A percentile compares a stretch with the other conserved stretches of the same genome.
Evolutionary conservation across 129 eudicot species (phyloP).

Genomic region (Kitagawia praeruptora): DNA sequence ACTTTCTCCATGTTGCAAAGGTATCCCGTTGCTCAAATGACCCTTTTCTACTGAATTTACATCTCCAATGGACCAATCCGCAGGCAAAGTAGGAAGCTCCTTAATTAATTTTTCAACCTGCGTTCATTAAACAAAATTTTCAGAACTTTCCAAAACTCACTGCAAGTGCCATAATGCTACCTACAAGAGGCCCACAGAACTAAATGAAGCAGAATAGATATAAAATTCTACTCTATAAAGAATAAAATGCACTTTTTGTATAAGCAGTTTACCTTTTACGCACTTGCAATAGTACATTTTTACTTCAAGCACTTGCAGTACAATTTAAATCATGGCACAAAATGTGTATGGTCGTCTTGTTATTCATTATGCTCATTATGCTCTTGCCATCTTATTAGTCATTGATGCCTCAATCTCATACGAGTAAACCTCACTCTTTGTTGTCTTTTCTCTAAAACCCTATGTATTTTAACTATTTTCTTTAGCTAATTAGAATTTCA

Average conservation of each 20-base stretch:
- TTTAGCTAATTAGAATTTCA: too few species aligned
- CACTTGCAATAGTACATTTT: not conserved
- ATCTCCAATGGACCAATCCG: slow-evolving; percentile 71
- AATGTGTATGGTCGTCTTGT: too few species aligned
- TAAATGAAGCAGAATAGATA: not conserved
- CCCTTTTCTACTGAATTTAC: slow-evolving; percentile 28
- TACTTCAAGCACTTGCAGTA: not conserved
- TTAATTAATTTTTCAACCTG: slow-evolving; percentile 88
- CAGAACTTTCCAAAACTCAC: not conserved
- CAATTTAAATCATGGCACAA: too few species aligned
- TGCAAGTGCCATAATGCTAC: not conserved
- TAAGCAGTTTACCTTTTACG: not conserved
- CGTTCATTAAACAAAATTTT: slow-evolving; percentile 5
- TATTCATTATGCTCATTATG: too few species aligned
- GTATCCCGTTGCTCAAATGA: slow-evolving; percentile 60
- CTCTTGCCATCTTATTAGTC: too few species aligned
- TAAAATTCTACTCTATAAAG: not conserved
- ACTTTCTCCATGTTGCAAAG: slow-evolving; percentile 65
- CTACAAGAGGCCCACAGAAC: not conserved
- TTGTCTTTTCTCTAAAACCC: too few species aligned
- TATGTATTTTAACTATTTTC: too few species aligned
- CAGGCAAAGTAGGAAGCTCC: slow-evolving; percentile 85
- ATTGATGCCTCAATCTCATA: too few species aligned
- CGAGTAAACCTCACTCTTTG: too few species aligned
- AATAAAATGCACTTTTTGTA: not conserved